Evolutionary conservation across 805 yeast genomes (phyloP), one percentile per base, ranked within the genome.

Genomic region (Priceomyces castillae): DNA sequence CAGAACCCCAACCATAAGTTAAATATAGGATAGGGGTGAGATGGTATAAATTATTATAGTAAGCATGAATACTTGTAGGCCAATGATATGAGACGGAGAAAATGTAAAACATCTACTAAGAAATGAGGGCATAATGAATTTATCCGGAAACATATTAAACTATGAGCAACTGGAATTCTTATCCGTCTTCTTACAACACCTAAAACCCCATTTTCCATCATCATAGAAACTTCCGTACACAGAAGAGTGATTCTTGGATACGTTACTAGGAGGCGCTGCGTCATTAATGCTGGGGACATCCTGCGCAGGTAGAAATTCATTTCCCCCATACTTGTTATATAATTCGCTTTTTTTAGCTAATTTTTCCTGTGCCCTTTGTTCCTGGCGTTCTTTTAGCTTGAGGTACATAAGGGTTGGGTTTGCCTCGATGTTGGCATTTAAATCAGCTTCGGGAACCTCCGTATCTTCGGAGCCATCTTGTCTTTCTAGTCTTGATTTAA

Each of bases 371-470:
- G 37, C 47, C 17, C 49, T 36, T 28, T 53, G 48, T 38, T 57
- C 44, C 39, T 56, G 52, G 11, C 47, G 43, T 40, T 64, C 49
- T 31, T 54, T 55, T 14, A 50, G 49, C 38, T 53, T 56, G 42
- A 65, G 26, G 60, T 60, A 51, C 67, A 66, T 58, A 34, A 62
- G 48, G 0, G 72, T 67, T 3, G 72, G 73, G 39, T 64, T 66
- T 2, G 71, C 72, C 46, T 66, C 71, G 23, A 65, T 49, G 44
- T 59, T 65, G 10, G 53, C 44, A 34, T 61, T 57, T 41, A 66
- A 49, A 15, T 37, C 40, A 10, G 40, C 28, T 9, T 37, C 40
- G 7, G 40, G 40, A 20, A 46, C 47, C 3, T 34, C 39, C 6
- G 15, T 19, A 9, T 35, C 43, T 14, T 47, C 58, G 6, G 37